Evolutionary conservation across 2,329 filamentous ascomycete genomes (phyloP).

Genomic region (Cryphonectria carpinicola): DNA sequence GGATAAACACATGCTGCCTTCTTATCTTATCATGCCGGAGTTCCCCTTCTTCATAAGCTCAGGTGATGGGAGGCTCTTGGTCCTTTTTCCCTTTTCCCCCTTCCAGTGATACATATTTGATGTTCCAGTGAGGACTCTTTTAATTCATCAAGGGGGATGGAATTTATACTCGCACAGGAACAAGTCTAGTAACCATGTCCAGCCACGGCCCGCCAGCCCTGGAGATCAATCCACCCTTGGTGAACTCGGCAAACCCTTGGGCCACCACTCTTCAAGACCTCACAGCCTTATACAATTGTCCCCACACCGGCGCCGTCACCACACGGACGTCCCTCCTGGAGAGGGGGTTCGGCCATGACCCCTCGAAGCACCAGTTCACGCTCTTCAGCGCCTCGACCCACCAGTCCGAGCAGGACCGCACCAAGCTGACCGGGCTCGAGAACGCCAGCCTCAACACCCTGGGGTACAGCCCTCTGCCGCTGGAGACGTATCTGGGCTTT

Average conservation of each 20-base stretch:
- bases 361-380: conserved; percentile 63
- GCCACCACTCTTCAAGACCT: conserved; percentile 69
- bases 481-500: conserved; percentile 62
- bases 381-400: conserved; percentile 58
- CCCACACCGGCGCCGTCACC: conserved; percentile 73
- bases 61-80: background rate
- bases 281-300: conserved; percentile 60
- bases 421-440: conserved; percentile 29
- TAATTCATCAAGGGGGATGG: background rate
- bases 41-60: background rate
- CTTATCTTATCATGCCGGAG: conserved; percentile 15
- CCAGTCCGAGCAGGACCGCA: conserved; percentile 29
- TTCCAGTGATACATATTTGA: background rate
- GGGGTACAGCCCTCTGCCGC: conserved; percentile 70
- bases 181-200: conserved; percentile 11
- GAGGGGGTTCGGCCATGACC: conserved; percentile 68
- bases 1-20: background rate
- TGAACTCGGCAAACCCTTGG: conserved; percentile 80
- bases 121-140: background rate
- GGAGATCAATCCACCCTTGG: conserved; percentile 63
- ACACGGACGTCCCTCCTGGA: conserved; percentile 69
- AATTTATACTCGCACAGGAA: background rate
- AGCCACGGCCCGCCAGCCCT: conserved; percentile 49
- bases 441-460: conserved; percentile 68
- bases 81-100: background rate